Percentiles rank a stretch among this genome's conserved stretches.
phyloP scores from a whole-genome alignment of 2,329 filamentous ascomycete genomes.

The Penicillium sp. region DNA sequence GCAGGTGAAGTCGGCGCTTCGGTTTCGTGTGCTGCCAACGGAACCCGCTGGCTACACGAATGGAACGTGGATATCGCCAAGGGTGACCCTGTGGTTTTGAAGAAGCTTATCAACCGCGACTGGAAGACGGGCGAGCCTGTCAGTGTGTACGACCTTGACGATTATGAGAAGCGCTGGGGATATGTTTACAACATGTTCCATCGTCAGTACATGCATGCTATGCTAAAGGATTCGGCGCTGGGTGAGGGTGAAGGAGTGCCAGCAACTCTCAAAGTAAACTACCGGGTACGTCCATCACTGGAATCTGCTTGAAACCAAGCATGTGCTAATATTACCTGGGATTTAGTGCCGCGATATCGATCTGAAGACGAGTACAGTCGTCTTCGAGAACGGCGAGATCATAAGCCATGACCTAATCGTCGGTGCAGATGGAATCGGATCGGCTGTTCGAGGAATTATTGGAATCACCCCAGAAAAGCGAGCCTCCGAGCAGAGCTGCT shows the following conservation, averaged over 20 bases:
- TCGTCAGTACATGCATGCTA: constrained; percentile 66
- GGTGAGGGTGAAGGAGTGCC: constrained; percentile 55
- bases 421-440: constrained; percentile 68
- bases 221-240: constrained; percentile 62
- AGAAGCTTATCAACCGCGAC: constrained; percentile 67
- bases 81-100: constrained; percentile 65
- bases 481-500: constrained; percentile 61
- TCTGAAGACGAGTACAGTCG: constrained; percentile 50
- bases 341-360: constrained; percentile 53
- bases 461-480: constrained; percentile 61
- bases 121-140: constrained; percentile 68
- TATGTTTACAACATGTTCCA: constrained; percentile 70
- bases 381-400: constrained; percentile 54
- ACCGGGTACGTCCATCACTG: constrained; percentile 40
- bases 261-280: constrained; percentile 57
- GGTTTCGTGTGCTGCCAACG: constrained; percentile 68
- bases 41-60: constrained; percentile 67
- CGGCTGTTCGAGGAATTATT: constrained; percentile 61
- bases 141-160: constrained; percentile 62
- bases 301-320: background rate
- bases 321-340: background rate
- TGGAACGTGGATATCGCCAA: constrained; percentile 65
- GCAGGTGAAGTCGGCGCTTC: constrained; percentile 68
- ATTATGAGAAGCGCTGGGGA: constrained; percentile 66
- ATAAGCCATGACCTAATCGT: constrained; percentile 60